These are phyloP conservation scores for Physcomitrium patens DNA, from an alignment of 225 moss, liverwort and hornwort genomes.

Conservation along the genomic window DNA sequence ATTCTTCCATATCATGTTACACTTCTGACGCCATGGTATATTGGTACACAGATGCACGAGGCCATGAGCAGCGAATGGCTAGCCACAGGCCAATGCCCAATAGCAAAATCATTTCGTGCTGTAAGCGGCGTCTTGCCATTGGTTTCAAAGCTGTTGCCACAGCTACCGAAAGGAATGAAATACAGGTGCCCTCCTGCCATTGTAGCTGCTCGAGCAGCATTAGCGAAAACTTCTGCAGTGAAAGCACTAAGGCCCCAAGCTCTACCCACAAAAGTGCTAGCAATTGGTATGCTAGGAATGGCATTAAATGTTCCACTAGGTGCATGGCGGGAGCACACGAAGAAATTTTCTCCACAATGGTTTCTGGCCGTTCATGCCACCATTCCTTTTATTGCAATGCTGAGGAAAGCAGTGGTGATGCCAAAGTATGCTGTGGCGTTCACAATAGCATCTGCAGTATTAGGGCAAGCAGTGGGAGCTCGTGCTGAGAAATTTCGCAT, in stretches of 20 bases:
- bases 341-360: conserved; percentile 95
- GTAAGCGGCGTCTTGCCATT: conserved; percentile 78
- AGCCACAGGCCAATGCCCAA: conserved; percentile 87
- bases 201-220: conserved; percentile 84
- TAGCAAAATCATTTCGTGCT: conserved; percentile 90
- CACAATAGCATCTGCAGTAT: conserved; percentile 88
- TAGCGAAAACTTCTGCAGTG: conserved; percentile 79
- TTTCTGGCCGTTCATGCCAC: conserved; percentile 94
- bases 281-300: conserved; percentile 92
- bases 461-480: conserved; percentile 94
- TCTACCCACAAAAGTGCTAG: conserved; percentile 86
- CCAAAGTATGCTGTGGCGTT: conserved; percentile 95
- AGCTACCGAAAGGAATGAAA: conserved; percentile 72
- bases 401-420: conserved; percentile 96
- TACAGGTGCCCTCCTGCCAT: conserved; percentile 94
- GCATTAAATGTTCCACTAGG: conserved; percentile 91
- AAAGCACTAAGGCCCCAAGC: conserved; percentile 86
- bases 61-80: conserved; percentile 97
- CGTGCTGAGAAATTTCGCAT: conserved; percentile 86
- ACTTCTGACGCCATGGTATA: neutral
- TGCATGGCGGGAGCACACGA: conserved; percentile 93
- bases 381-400: conserved; percentile 96
- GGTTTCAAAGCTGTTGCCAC: conserved; percentile 62
- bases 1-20: neutral
- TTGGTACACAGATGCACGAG: conserved; percentile 52